These are phyloP conservation scores for Setaria viridis DNA, from an alignment of 202 grass and related monocot species.

Conservation along the genomic window DNA sequence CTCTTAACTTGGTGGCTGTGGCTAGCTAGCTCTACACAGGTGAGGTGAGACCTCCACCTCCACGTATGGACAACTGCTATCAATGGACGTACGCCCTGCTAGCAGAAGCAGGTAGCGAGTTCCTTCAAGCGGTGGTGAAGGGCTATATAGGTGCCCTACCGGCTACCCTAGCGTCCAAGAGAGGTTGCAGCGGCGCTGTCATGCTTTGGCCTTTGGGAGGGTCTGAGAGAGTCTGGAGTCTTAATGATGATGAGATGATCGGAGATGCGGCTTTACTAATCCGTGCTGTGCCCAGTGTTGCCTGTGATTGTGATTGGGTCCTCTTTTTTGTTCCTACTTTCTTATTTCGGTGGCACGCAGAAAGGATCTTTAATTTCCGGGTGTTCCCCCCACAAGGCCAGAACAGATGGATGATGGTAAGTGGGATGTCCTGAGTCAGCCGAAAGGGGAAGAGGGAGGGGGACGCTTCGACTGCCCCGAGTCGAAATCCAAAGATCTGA, in stretches of 20 bases:
- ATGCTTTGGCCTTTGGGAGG: neutral
- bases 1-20: neutral
- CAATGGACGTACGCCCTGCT: neutral
- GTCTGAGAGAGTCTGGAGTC: neutral
- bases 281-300: neutral
- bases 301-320: neutral
- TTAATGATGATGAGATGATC: too few relatives aligned
- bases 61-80: neutral
- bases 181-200: conserved; percentile 41
- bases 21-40: neutral
- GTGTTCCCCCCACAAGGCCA: neutral
- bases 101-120: neutral
- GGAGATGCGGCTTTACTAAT: neutral
- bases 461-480: neutral
- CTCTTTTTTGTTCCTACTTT: neutral
- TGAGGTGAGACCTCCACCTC: neutral
- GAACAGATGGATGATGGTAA: neutral
- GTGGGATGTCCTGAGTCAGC: neutral
- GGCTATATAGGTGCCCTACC: conserved; percentile 25
- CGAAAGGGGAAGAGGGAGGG: neutral
- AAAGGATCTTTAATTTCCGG: neutral
- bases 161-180: neutral
- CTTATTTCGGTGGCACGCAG: neutral
- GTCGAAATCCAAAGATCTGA: neutral
- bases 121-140: neutral